A percentile compares a stretch with the other conserved stretches of the same genome.
Evolutionary conservation across 441 rosid species (phyloP).

Genomic region (Dalechampia spathulata): DNA sequence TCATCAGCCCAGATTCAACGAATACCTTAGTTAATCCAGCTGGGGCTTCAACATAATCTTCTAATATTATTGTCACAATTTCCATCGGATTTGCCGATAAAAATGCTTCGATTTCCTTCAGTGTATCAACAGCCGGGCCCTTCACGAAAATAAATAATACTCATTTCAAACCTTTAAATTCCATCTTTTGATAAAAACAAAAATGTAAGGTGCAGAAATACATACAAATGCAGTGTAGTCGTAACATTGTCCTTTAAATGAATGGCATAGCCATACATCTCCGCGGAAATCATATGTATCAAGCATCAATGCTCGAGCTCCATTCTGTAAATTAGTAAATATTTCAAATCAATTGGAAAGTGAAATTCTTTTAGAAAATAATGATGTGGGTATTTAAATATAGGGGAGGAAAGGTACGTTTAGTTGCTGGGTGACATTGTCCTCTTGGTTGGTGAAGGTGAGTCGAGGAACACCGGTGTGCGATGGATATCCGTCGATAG

Average conservation of each 20-base stretch:
- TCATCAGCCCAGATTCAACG: constrained; percentile 60
- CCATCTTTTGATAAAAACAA: too few relatives aligned
- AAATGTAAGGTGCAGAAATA: not conserved
- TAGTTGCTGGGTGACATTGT: constrained; percentile 49
- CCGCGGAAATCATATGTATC: constrained; percentile 77
- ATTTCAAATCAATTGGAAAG: too few relatives aligned
- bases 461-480: constrained; percentile 45
- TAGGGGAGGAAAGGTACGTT: constrained; percentile 24
- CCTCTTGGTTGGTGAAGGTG: constrained; percentile 73
- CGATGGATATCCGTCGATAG: constrained; percentile 44
- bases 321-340: constrained; percentile 37
- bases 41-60: constrained; percentile 68
- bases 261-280: constrained; percentile 89
- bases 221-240: constrained; percentile 76
- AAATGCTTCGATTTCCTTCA: constrained; percentile 63
- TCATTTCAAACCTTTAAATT: too few relatives aligned
- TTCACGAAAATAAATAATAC: constrained; percentile 6
- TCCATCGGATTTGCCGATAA: constrained; percentile 54
- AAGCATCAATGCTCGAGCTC: constrained; percentile 77
- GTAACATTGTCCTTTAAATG: constrained; percentile 50
- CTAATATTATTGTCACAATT: constrained; percentile 66
- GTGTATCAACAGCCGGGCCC: constrained; percentile 63
- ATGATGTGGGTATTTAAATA: too few relatives aligned
- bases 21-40: constrained; percentile 63
- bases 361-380: too few relatives aligned